Base-by-base conservation (phyloP, 805 yeast genomes). In the Lachancea dasiensis region DNA sequence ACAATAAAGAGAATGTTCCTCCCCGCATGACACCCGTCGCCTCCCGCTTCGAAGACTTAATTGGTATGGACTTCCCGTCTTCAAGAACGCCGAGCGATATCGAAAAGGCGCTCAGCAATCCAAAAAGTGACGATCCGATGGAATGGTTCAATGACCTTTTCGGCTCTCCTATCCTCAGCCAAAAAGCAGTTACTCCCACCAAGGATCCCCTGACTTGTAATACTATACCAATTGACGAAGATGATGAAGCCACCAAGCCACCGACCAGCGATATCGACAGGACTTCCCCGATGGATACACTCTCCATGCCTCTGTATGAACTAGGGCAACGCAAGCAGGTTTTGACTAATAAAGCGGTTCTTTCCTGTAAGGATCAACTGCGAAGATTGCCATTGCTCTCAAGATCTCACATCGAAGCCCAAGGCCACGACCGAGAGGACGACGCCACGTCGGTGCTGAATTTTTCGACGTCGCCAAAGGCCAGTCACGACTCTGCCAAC, bases 261-360 rank as follows among this genome's bases (percentile, higher is more conserved):
- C 30, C 36, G 25, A 32, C 50, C 3, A 51, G 53, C 13, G 61
- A 56, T 27, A 42, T 49, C 15, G 64, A 58, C 31, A 51, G 50
- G 19, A 55, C 62, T 1, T 56, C 61, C 1, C 62, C 63, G 13
- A 48, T 55, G 3, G 60, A 54, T 34, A 54, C 62, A 6, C 40
- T 59, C 20, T 59, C 64, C 1, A 59, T 59, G 61, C 62, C 63
- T 3, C 28, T 58, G 35, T 52, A 57, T 51, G 64, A 59, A 23
- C 35, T 59, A 19, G 51, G 52, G 22, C 58, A 54, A 33, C 8
- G 26, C 30, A n/a, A 31, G 43, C 5, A 31, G 39, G 9, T 23
- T 16, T 36, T 10, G 18, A 13, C 8, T 20, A 16, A 11, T 16
- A 27, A 21, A 23, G 11, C 29, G 18, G 9, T 44, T 26, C 49